Evolutionary conservation across 73 alveolate genomes (phyloP), one percentile per base, ranked within the genome.

Genomic region (Effrenium voratum): DNA sequence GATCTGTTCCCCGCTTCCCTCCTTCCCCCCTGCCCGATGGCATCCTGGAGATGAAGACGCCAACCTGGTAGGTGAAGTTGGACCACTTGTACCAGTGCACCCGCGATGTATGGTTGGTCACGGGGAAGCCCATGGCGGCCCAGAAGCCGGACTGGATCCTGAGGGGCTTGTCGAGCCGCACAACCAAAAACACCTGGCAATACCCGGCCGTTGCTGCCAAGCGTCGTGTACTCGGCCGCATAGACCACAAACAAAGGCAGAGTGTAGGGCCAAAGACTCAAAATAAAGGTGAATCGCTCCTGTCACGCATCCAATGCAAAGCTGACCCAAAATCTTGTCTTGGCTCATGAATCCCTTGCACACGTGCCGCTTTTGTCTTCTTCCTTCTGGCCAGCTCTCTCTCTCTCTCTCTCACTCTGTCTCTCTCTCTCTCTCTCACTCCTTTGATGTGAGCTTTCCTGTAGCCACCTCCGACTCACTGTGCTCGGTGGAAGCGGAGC

Each of bases 61-160:
- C 96, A 15, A 90, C 82, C 52, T 90, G 96, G 75, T 90, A 90
- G 50, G 82, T 90, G 86, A 90, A 90, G 86, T 90, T 90, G 96
- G 96, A 63, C 96, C 96, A 90, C 73, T 81, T 81, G 73, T 81
- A 81, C 91, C 91, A 81, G 22, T n/a, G 30, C 28, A 63, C 43
- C 12, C 96, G 96, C 19, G 87, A 44, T 38, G 47, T 47, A 50
- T 85, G 96, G 38, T 90, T 86, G 12, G 96, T 90, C 30, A 90
- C 86, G 13, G 96, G 96, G 52, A 90, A 90, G 45, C 96, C 96
- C 96, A 90, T 90, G 34, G 96, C 96, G 8, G 96, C 96, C 96
- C 96, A 90, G 57, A 90, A n/a, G 24, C 96, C 96, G 34, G 85
- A 36, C 30, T 90, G 96, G 32, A 90, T 90, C 96, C 96, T 90